Evolutionary conservation across 2,329 filamentous ascomycete species (phyloP).

Genomic region (Fusarium haematococcum): DNA sequence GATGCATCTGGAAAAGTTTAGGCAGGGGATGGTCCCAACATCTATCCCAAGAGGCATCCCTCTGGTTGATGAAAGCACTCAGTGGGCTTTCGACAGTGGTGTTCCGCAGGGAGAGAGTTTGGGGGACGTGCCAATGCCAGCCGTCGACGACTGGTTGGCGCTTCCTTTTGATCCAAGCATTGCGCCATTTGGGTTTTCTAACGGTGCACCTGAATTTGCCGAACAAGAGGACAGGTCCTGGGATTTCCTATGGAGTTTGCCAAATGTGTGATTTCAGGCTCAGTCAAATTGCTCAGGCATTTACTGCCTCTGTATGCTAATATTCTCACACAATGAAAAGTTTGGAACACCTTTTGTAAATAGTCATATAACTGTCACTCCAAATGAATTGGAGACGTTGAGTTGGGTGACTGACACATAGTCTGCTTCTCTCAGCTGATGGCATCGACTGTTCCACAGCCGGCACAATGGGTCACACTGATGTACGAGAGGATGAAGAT

Average conservation of each 20-base stretch:
- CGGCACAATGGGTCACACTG: background rate
- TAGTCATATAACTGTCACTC: background rate
- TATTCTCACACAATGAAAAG: background rate
- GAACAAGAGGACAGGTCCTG: constrained; percentile 17
- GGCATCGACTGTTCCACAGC: background rate
- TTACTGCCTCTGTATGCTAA: background rate
- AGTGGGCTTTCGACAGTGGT: background rate
- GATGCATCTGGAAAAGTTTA: constrained; percentile 20
- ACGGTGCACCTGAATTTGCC: background rate
- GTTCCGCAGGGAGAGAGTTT: background rate
- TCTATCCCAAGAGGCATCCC: constrained; percentile 15
- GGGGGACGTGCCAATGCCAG: background rate
- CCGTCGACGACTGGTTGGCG: constrained; percentile 5
- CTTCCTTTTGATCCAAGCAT: constrained; percentile 3
- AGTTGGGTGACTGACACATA: background rate
- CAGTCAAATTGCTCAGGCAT: background rate
- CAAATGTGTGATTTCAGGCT: constrained; percentile 1
- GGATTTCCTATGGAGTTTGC: constrained; percentile 20
- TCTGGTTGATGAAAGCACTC: background rate
- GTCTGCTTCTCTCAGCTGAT: background rate
- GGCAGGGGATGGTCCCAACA: constrained; percentile 12
- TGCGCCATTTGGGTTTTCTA: constrained; percentile 17
- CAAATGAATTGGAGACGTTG: background rate
- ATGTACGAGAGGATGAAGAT: background rate
- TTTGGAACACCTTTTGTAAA: background rate